Evolutionary conservation across 2,329 filamentous ascomycete genomes (phyloP).

Genomic region (Dendrostoma leiphaemia): DNA sequence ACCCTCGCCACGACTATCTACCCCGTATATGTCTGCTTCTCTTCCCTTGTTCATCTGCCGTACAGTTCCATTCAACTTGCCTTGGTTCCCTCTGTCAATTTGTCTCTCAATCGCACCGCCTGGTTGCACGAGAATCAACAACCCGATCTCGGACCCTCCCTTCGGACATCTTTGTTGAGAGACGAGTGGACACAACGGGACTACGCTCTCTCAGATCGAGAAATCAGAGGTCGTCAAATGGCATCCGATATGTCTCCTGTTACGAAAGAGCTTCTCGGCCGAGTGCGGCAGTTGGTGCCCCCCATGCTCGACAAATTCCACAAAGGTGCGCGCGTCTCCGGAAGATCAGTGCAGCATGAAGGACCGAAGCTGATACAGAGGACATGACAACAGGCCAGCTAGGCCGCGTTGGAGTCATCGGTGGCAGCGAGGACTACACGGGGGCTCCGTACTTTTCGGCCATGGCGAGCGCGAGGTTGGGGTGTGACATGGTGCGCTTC

Average conservation of each 20-base stretch:
- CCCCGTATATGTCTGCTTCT: too few species aligned
- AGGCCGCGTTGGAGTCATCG: conserved; percentile 88
- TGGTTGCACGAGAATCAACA: too few species aligned
- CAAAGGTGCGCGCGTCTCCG: conserved; percentile 73
- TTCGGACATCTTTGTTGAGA: too few species aligned
- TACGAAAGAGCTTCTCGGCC: conserved; percentile 73
- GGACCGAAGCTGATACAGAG: conserved; percentile 6
- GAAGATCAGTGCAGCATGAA: too few species aligned
- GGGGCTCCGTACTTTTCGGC: conserved; percentile 97
- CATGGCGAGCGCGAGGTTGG: conserved; percentile 89
- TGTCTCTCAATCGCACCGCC: too few species aligned
- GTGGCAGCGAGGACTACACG: conserved; percentile 93
- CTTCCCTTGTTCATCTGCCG: too few species aligned
- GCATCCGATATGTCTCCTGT: conserved; percentile 59
- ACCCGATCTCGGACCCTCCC: too few species aligned
- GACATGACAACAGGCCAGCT: conserved; percentile 69
- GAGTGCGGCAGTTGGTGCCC: conserved; percentile 86
- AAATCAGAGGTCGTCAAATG: neutral
- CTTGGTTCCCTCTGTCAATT: too few species aligned
- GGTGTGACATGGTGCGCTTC: conserved; percentile 76
- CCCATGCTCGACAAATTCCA: conserved; percentile 95
- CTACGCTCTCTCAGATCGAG: neutral
- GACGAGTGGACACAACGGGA: neutral
- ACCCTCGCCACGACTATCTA: neutral
- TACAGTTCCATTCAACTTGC: too few species aligned